Evolutionary conservation across 495 filamentous ascomycete species (phyloP).

Genomic region (Chaetomium fimeti): DNA sequence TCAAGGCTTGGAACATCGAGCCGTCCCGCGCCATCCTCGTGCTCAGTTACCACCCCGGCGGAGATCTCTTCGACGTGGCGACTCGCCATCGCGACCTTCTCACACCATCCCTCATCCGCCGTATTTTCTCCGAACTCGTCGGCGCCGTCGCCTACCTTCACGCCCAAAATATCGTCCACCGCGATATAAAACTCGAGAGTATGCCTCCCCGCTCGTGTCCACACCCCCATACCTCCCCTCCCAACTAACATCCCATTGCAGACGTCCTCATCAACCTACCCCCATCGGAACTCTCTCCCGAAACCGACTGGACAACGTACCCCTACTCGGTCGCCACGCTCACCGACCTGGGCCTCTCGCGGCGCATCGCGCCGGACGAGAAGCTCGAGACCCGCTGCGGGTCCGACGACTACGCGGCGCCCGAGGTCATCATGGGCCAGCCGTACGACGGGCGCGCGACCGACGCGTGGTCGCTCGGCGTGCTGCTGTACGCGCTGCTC

Average conservation of each 20-base stretch:
- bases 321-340: conserved; percentile 81
- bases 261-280: conserved; percentile 89
- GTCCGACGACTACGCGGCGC: conserved; percentile 94
- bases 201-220: conserved; percentile 40
- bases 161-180: conserved; percentile 79
- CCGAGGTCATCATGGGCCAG: conserved; percentile 92
- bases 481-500: conserved; percentile 88
- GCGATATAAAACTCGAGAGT: conserved; percentile 99
- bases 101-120: conserved; percentile 65
- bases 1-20: conserved; percentile 84
- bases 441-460: conserved; percentile 90
- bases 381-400: conserved; percentile 89
- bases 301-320: conserved; percentile 64
- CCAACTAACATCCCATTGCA: conserved; percentile 36
- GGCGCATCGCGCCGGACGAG: conserved; percentile 72
- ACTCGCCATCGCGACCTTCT: conserved; percentile 63
- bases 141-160: conserved; percentile 85
- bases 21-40: conserved; percentile 77
- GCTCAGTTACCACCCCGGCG: conserved; percentile 87
- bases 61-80: conserved; percentile 92
- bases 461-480: conserved; percentile 93
- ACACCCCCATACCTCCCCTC: not conserved
- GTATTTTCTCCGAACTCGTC: conserved; percentile 88
- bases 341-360: conserved; percentile 88
- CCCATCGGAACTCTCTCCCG: conserved; percentile 45